A percentile compares a stretch with the other conserved stretches of the same genome.
phyloP scores from a whole-genome alignment of 331 rosid species.

The Prunus yedoensis region DNA sequence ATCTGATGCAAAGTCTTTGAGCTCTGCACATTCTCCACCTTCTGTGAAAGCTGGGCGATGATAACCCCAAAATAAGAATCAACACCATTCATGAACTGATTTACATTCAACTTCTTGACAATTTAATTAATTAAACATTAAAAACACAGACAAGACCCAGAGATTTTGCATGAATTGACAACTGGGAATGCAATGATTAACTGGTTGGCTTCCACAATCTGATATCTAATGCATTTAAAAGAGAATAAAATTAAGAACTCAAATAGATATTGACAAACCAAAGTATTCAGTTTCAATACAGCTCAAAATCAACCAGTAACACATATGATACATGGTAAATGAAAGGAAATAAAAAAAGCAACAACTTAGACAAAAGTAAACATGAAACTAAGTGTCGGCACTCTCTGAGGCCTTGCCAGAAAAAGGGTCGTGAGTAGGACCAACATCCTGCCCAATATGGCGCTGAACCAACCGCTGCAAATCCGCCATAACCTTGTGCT shows the following conservation, averaged over 20 bases:
- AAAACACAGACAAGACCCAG: not conserved
- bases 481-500: conserved; percentile 96
- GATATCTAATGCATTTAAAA: not conserved
- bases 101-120: not conserved
- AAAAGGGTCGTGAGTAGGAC: conserved; percentile 90
- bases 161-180: not conserved
- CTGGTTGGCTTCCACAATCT: not conserved
- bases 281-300: conserved; percentile 1
- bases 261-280: not conserved
- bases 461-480: conserved; percentile 91
- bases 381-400: conserved; percentile 45
- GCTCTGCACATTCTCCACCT: conserved; percentile 36
- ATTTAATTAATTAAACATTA: not conserved
- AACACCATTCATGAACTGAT: not conserved
- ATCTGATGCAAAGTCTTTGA: conserved; percentile 55
- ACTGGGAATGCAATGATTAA: not conserved
- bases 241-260: not conserved
- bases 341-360: not conserved
- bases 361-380: conserved; percentile 14
- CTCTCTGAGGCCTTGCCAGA: conserved; percentile 47
- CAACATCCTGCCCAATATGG: conserved; percentile 94
- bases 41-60: conserved; percentile 3
- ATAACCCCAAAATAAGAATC: not conserved
- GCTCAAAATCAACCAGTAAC: conserved; percentile 4
- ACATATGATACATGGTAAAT: not conserved